Base-by-base conservation (phyloP, 768 basidiomycete genomes). In the Suillus clintonianus region DNA sequence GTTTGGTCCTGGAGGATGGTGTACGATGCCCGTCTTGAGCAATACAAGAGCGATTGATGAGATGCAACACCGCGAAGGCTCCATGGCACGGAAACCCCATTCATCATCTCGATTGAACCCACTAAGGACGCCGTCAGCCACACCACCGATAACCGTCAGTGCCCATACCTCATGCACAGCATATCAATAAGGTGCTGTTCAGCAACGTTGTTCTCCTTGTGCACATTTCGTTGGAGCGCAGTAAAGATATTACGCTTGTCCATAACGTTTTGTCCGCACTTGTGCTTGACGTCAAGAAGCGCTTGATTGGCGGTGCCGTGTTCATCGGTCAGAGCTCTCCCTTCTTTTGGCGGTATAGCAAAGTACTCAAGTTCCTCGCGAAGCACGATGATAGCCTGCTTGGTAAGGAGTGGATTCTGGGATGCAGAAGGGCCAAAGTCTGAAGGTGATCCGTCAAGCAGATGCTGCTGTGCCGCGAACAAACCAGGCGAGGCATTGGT, bases 141-240 rank as follows among this genome's bases (percentile, higher is more conserved):
- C 48, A 47, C 45, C 30, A 63, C 64, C 62, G 15, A 48, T 19
- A 30, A 64, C 55, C 45, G 53, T 14, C 53, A 51, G 32, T 45
- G 65, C 6, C 11, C 56, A 79, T 74, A 97, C 97, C 95, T 97
- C 94, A 98, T 97, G 80, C 97, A 99, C 66, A 99, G 83, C 97
- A 99, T 99, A 79, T 99, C 97, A 78, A 99, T 99, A 70, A 99
- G 81, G 80, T 99, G 97, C 79, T 99, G 97, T 78, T 99, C 97
- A 19, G 97, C 97, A 60, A 97, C 84, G 76, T 99, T 99, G 74
- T 98, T 98, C 81, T 98, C 97, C 82, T 97, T 97, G 79, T 97
- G 97, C 67, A 99, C 97, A 77, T 99, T 99, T 70, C 97, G 85
- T 82, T 99, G 97, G 62, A 99, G 82, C 45, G 97, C 97, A 3